Conservation (phyloP, 2,329 filamentous ascomycete species). For the Clonostachys rhizophaga region DNA sequence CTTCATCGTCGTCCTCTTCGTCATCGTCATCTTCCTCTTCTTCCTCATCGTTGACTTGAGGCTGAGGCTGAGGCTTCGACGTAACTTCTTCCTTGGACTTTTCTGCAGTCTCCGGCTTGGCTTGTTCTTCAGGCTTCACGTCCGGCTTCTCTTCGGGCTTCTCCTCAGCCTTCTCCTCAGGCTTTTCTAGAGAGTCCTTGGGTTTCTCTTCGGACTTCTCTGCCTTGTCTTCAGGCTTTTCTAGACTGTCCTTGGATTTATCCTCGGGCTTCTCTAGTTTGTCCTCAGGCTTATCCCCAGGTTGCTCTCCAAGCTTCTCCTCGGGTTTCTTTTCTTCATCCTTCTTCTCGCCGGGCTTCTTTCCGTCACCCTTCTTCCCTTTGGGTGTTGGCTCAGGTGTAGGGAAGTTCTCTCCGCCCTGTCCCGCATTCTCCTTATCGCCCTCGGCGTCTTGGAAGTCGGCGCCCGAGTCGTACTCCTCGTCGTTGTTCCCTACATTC, state of each 20-base stretch:
- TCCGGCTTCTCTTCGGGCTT: background rate
- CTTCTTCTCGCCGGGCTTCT: background rate
- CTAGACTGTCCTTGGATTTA: too few species aligned
- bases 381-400: too few species aligned
- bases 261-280: background rate
- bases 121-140: too few species aligned
- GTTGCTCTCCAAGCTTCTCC: background rate
- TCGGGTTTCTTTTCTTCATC: background rate
- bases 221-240: too few species aligned
- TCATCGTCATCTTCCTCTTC: background rate
- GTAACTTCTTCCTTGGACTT: too few species aligned
- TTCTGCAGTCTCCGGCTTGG: too few species aligned
- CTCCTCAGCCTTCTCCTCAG: background rate
- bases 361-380: background rate
- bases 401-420: background rate
- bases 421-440: conserved; percentile 1
- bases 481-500: background rate
- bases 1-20: background rate
- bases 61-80: too few species aligned
- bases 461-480: conserved; percentile 4
- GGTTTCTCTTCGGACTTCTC: background rate
- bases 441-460: conserved; percentile 4
- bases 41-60: too few species aligned
- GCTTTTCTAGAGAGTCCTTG: background rate
- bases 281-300: background rate